phyloP scores from a whole-genome alignment of 192 early-diverging fungal species.

The Jimgerdemannia flammicorona region DNA sequence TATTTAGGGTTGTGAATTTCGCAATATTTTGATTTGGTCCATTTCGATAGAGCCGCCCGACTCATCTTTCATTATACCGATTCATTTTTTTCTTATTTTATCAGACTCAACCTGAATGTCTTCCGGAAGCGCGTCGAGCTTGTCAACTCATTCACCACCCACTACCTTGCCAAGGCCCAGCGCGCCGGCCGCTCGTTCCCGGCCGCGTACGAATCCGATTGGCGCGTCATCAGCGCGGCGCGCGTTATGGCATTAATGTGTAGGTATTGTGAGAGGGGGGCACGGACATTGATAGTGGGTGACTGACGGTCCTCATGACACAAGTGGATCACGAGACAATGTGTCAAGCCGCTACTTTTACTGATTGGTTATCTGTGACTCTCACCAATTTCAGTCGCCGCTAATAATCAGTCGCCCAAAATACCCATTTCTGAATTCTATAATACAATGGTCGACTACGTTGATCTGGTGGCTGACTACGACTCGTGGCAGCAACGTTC shows the following conservation, averaged over 20 bases:
- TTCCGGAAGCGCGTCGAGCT: constrained; percentile 75
- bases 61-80: no score
- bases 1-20: not conserved
- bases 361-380: not conserved
- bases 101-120: constrained; percentile 19
- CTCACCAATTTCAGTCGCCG: constrained; percentile 48
- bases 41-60: no score
- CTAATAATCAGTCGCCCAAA: constrained; percentile 61
- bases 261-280: constrained; percentile 25
- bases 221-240: constrained; percentile 78
- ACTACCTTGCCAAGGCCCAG: constrained; percentile 66
- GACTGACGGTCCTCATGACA: not conserved
- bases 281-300: not conserved
- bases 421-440: constrained; percentile 79
- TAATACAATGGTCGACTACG: constrained; percentile 72
- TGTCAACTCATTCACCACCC: constrained; percentile 83
- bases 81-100: not conserved
- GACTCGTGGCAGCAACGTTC: constrained; percentile 68
- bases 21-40: no score
- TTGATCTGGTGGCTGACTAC: constrained; percentile 69
- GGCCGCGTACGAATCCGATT: constrained; percentile 75
- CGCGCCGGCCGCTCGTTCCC: constrained; percentile 30
- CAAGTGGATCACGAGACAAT: not conserved
- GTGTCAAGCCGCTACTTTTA: not conserved
- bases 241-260: constrained; percentile 87